Evolutionary conservation across 2,329 filamentous ascomycete species (phyloP).

Genomic region (Emericellopsis cladophorae): DNA sequence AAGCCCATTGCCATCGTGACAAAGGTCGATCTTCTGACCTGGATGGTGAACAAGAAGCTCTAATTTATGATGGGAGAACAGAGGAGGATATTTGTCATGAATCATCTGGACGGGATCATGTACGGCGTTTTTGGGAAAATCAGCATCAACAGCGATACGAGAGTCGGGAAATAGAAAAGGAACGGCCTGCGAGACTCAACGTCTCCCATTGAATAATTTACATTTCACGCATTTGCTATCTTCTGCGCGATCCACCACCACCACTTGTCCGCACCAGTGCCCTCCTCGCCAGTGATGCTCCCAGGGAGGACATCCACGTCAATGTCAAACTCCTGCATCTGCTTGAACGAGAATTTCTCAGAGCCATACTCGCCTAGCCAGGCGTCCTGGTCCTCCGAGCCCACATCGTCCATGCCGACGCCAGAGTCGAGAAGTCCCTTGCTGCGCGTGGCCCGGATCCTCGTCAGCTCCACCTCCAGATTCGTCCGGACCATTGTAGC

Average conservation of each 20-base stretch:
- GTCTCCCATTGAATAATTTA: not conserved
- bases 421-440: constrained; percentile 76
- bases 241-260: constrained; percentile 80
- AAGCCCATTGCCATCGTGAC: constrained; percentile 87
- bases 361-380: constrained; percentile 76
- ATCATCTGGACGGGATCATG: not conserved
- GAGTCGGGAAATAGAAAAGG: not conserved
- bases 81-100: not conserved
- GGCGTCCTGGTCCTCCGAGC: constrained; percentile 61
- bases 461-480: constrained; percentile 70
- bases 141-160: not conserved
- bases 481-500: constrained; percentile 59
- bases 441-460: constrained; percentile 62
- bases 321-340: constrained; percentile 75
- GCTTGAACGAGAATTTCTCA: constrained; percentile 63
- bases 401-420: constrained; percentile 49
- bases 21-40: constrained; percentile 89
- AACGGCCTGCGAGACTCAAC: not conserved
- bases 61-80: constrained; percentile 6
- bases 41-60: constrained; percentile 61
- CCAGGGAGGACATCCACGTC: constrained; percentile 68
- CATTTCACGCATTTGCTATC: constrained; percentile 21
- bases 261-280: constrained; percentile 68
- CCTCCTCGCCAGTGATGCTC: constrained; percentile 50
- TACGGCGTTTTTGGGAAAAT: not conserved